Evolutionary conservation across 2,329 filamentous ascomycete species (phyloP), one percentile per base, ranked within the genome.

Genomic region (Trichoderma gracile): DNA sequence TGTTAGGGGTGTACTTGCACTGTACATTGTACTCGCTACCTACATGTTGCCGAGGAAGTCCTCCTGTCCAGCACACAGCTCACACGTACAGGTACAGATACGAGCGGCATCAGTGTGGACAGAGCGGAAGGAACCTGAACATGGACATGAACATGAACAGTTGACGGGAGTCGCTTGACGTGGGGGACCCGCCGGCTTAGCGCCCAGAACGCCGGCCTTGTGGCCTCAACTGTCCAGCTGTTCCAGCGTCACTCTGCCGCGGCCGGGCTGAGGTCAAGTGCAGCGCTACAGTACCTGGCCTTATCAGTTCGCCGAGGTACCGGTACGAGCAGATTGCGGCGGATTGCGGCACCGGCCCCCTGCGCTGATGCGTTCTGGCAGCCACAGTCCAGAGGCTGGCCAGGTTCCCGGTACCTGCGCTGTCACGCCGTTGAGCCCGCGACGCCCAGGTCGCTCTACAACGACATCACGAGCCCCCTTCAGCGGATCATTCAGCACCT

Each of bases 1-100:
- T 52, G 62, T 64, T 64, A 64, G 62, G 23, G 54, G 33, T 64
- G 54, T 64, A 64, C 62, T 59, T 64, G 54, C 17, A 52, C 55
- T 59, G 55, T 58, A 64, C 62, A 30, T 52, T 50, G 12, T 23
- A 8, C 47, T 5, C 47, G 45, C 21, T 27, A 50, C 10, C 21
- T 27, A 50, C 10, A 17, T 3, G 21, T 12, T 50, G 10, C 40
- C 30, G 30, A 9, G 30, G 1, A 8, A 9, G 15, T 43, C 40
- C 5, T n/a, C 15, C 3, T 2, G 40, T 4, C 15, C 40, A 17
- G 40, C 40, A n/a, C 40, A n/a, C 40, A 5, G 40, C n/a, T 17
- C 15, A 7, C 40, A 43, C 33, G 10, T 38, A 38, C 33, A 14
- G 10, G 33, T 38, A 50, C 47, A 50, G n/a, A 12, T 17, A 52